Percentiles rank a stretch among this genome's conserved stretches.
Conservation (phyloP, 129 eudicot species). For the Chrysanthemum seticuspe region DNA sequence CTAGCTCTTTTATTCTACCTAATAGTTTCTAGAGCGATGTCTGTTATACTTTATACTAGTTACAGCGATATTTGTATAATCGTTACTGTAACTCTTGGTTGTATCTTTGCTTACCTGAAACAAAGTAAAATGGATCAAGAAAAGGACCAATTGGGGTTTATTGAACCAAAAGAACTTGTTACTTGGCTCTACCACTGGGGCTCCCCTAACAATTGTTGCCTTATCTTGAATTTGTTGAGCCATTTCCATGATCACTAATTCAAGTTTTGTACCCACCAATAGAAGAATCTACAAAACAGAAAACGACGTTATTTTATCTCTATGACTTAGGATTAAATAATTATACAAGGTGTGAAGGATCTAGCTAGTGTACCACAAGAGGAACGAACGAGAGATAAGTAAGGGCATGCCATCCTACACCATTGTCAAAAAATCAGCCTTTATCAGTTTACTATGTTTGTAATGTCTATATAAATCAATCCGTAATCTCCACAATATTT, state of each 20-base stretch:
- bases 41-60: not conserved
- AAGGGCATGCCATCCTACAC: conserved; percentile 76
- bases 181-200: conserved; percentile 65
- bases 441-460: not conserved
- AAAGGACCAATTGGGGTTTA: conserved; percentile 62
- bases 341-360: not conserved
- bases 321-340: not conserved
- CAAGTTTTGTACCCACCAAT: conserved; percentile 69
- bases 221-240: conserved; percentile 69
- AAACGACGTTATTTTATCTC: not conserved
- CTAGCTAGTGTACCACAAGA: conserved; percentile 40
- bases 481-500: no score
- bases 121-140: conserved; percentile 76
- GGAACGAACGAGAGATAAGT: conserved; percentile 63
- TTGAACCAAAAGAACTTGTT: conserved; percentile 78
- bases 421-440: not conserved
- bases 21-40: no score
- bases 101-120: conserved; percentile 46
- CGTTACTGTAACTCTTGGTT: no score
- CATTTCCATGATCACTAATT: conserved; percentile 79
- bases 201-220: conserved; percentile 69
- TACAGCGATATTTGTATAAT: not conserved
- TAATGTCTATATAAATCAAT: not conserved
- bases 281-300: conserved; percentile 43
- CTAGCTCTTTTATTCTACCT: no score